These are phyloP conservation scores for Uronychia setigera DNA, from an alignment of 73 alveolate genomes.

Conservation along the genomic window DNA sequence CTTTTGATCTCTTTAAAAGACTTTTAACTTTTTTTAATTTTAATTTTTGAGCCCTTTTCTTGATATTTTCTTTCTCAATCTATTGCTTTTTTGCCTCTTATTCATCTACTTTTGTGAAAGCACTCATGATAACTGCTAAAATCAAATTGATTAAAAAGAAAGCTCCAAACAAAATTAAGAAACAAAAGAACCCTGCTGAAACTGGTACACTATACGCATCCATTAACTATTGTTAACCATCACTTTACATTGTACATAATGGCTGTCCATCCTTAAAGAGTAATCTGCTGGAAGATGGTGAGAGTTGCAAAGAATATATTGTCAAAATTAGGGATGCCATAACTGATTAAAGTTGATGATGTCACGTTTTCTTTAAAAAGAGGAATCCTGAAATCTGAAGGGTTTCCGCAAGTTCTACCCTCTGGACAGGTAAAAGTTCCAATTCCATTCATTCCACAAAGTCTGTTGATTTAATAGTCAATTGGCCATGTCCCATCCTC, in stretches of 20 bases:
- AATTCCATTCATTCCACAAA: neutral
- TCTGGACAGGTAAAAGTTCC: conserved; percentile 17
- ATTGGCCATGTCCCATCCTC: neutral
- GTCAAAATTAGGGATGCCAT: conserved; percentile 73
- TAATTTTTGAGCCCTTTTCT: neutral
- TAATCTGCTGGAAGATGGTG: conserved; percentile 67
- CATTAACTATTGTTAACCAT: too few relatives aligned
- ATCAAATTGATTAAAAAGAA: neutral
- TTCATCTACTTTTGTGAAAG: neutral
- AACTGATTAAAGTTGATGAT: conserved; percentile 13
- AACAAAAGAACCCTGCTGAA: conserved; percentile 1
- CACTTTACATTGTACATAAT: conserved; percentile 54
- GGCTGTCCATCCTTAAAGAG: conserved; percentile 80
- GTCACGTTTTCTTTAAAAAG: conserved; percentile 14
- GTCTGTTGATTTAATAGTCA: neutral
- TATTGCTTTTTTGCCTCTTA: neutral
- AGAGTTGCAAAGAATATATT: conserved; percentile 61
- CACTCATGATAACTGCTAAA: neutral
- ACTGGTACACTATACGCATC: conserved; percentile 12
- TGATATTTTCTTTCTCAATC: neutral
- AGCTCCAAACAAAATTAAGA: neutral
- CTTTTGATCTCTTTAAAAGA: neutral
- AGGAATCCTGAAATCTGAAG: conserved; percentile 11
- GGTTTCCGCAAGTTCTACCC: conserved; percentile 33
- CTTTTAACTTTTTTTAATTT: neutral